Percentiles rank a stretch among this genome's conserved stretches.
phyloP scores from a whole-genome alignment of 441 rosid genomes.

The Bocquillonia castaneifolia region DNA sequence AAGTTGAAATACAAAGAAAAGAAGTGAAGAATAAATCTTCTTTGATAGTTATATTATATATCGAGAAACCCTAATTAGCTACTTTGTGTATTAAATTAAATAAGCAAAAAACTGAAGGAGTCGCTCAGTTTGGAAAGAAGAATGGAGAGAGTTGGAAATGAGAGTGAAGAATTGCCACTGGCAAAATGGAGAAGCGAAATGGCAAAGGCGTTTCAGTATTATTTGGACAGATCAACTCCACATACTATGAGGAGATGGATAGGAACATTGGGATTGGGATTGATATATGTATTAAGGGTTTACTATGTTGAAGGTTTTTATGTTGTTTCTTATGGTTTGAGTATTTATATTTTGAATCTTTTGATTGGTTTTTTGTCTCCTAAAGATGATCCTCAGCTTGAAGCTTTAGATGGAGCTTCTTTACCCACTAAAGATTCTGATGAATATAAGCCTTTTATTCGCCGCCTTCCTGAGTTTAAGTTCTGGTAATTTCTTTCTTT shows the following conservation, averaged over 20 bases:
- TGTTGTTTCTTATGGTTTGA: conserved; percentile 23
- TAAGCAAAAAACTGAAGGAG: no score
- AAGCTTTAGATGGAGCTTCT: conserved; percentile 21
- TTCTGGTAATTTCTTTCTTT: conserved; percentile 18
- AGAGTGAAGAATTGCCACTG: conserved; percentile 1
- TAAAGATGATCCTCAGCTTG: conserved; percentile 25
- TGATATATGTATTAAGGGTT: conserved; percentile 18
- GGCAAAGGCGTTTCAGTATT: conserved; percentile 17
- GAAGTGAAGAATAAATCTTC: no score
- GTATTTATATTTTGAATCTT: conserved; percentile 25
- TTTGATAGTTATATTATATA: no score
- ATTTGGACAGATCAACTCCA: conserved; percentile 24
- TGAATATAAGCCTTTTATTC: conserved; percentile 24
- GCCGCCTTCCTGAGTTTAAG: conserved; percentile 30
- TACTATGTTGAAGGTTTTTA: conserved; percentile 24
- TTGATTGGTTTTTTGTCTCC: conserved; percentile 28
- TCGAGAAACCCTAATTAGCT: no score
- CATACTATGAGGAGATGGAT: conserved; percentile 19
- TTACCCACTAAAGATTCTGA: conserved; percentile 25
- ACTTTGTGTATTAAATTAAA: no score
- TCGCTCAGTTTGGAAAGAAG: no score
- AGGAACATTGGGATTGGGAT: conserved; percentile 13
- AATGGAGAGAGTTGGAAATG: conserved; percentile 24
- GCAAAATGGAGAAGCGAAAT: conserved; percentile 17
- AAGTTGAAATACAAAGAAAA: no score